Evolutionary conservation across 148 eudicot genomes (phyloP).

Genomic region (Chenopodium quinoa): DNA sequence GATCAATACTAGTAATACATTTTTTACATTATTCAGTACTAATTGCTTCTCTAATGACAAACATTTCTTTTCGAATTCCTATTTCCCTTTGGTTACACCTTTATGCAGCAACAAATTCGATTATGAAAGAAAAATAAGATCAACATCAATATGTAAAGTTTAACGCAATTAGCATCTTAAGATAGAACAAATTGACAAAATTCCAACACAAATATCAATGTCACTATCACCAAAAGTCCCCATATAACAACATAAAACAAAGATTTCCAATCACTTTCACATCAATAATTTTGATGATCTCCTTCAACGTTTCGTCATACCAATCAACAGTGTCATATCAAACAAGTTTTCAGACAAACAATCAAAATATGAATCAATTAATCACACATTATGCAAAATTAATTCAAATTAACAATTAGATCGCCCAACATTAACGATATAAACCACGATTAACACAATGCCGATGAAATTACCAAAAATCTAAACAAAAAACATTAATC

Average conservation of each 20-base stretch:
- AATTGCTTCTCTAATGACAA: no score
- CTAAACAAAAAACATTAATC: background rate
- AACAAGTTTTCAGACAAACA: background rate
- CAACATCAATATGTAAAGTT: background rate
- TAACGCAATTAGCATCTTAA: background rate
- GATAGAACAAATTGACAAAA: background rate
- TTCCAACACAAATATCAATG: background rate
- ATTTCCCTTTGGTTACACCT: background rate
- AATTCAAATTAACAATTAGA: background rate
- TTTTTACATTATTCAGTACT: no score
- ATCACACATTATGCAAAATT: background rate
- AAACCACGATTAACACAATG: background rate
- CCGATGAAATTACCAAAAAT: background rate
- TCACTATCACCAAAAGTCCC: constrained; percentile 6
- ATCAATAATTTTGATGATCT: background rate
- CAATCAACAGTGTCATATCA: background rate
- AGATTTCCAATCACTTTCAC: background rate
- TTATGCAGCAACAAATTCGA: background rate
- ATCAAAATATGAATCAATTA: background rate
- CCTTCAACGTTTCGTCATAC: background rate
- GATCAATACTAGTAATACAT: no score
- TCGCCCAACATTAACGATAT: background rate
- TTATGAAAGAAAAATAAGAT: background rate
- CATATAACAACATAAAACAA: background rate
- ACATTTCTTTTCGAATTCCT: background rate